These are phyloP conservation scores for Epichloe hybrida DNA, from an alignment of 2,329 filamentous ascomycete genomes.

Conservation along the genomic window DNA sequence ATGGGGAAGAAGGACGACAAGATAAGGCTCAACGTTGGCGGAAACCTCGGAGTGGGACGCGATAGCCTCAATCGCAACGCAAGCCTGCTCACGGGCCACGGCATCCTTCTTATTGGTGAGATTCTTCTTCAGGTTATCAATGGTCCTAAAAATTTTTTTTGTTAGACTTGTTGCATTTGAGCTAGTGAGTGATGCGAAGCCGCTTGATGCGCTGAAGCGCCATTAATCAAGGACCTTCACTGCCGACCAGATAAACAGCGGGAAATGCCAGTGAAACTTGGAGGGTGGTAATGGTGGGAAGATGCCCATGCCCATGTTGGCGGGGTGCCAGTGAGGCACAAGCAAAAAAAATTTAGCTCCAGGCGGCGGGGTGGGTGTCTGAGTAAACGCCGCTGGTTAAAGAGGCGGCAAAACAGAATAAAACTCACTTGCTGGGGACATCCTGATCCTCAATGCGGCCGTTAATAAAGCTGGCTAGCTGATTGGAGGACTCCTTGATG, in stretches of 20 bases:
- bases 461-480: slow-evolving; percentile 87
- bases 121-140: slow-evolving; percentile 77
- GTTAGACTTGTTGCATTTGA: slow-evolving; percentile 11
- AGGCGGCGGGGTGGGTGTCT: neutral
- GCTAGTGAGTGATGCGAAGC: too few species aligned
- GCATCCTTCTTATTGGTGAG: slow-evolving; percentile 93
- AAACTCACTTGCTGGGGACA: slow-evolving; percentile 72
- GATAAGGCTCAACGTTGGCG: slow-evolving; percentile 83
- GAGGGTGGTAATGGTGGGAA: neutral
- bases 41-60: slow-evolving; percentile 75
- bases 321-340: neutral
- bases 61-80: slow-evolving; percentile 72
- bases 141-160: slow-evolving; percentile 59
- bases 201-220: neutral
- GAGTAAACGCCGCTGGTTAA: neutral
- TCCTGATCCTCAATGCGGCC: slow-evolving; percentile 88
- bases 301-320: neutral
- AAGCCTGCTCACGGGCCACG: slow-evolving; percentile 65
- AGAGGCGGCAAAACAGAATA: neutral
- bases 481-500: slow-evolving; percentile 51
- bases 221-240: neutral
- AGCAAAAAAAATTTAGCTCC: slow-evolving; percentile 1
- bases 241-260: neutral
- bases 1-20: slow-evolving; percentile 65
- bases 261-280: neutral